Base-by-base conservation (phyloP, 2,329 filamentous ascomycete species). In the Penicillium sp. region DNA sequence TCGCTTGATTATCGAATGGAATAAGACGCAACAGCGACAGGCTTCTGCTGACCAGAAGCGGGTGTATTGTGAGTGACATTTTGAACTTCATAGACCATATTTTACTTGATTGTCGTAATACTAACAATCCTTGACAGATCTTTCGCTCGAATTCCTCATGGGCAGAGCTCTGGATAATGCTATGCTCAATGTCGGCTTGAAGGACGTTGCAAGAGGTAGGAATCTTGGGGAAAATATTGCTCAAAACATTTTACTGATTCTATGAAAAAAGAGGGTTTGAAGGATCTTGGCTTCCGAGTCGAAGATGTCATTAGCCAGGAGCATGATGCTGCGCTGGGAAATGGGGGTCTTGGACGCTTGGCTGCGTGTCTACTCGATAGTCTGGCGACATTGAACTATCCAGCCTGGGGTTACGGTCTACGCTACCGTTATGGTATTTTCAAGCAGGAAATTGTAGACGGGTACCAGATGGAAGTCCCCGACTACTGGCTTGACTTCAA, bases 401-500 rank as follows among this genome's bases (percentile, higher is more conserved):
- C 93, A 9, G 93, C 93, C 19, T 98, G 93, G 93, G 93, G 93
- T 32, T 98, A 98, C 64, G 93, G 91, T 48, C 75, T 98, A 59
- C 83, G 93, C 64, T 98, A 98, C 75, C 80, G 89, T 68, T 97
- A 97, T 68, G 87, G 87, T 66, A 98, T 98, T 69, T 98, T 98
- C 82, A 97, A 97, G 76, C 93, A 98, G 75, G 93, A 97, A 74
- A 97, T 98, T 62, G 84, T 96, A 52, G 87, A 97, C 64, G 93
- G 93, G 51, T 98, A 96, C 69, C 93, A 98, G 71, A 89, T 98
- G 57, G 93, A 98, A 67, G 87, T 97, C 52, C 93, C 93, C 19
- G 93, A 98, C 69, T 97, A 98, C 73, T 98, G 93, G 93, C 81
- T 98, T 46, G 93, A 97, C 68, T 96, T 96, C 72, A 98, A 98